These are phyloP conservation scores for Colletotrichum liriopes DNA, from an alignment of 2,329 filamentous ascomycete species.

Conservation along the genomic window DNA sequence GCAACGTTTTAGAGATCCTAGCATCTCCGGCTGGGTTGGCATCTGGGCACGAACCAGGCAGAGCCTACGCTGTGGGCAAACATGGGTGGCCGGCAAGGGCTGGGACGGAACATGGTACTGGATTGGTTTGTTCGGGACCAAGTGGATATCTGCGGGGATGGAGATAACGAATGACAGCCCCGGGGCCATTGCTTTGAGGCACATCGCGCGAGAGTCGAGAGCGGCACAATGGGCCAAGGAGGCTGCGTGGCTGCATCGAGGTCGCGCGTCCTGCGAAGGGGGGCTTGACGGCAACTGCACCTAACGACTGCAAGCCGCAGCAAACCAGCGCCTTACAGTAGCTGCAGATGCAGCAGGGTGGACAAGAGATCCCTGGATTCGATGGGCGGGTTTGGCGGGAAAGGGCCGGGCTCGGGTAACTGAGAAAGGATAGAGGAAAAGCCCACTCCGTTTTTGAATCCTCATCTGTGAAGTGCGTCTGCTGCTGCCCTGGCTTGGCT, in stretches of 20 bases:
- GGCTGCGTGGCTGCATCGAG: constrained; percentile 4
- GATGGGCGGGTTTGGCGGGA: constrained; percentile 36
- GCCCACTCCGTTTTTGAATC: too few relatives aligned
- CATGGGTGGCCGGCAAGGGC: constrained; percentile 22
- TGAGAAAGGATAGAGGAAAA: not conserved
- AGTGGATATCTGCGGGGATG: constrained; percentile 11
- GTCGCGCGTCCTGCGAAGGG: not conserved
- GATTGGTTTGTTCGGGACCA: constrained; percentile 21
- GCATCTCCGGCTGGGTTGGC: constrained; percentile 24
- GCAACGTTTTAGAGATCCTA: constrained; percentile 24
- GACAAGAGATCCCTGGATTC: constrained; percentile 34
- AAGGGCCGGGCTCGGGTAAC: constrained; percentile 19
- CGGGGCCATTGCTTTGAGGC: constrained; percentile 2
- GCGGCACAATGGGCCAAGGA: constrained; percentile 27
- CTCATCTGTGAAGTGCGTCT: not conserved
- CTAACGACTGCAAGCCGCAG: constrained; percentile 14
- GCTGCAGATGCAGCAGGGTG: constrained; percentile 31
- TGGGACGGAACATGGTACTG: constrained; percentile 19
- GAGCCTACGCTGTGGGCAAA: constrained; percentile 10
- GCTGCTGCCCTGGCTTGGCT: not conserved
- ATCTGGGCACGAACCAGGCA: constrained; percentile 27
- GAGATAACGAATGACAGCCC: constrained; percentile 28
- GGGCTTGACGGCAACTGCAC: constrained; percentile 14
- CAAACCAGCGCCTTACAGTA: constrained; percentile 11
- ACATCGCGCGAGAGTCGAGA: constrained; percentile 31